Base-by-base conservation (phyloP, 2,329 filamentous ascomycete genomes). In the Nigrospora osmanthi region DNA sequence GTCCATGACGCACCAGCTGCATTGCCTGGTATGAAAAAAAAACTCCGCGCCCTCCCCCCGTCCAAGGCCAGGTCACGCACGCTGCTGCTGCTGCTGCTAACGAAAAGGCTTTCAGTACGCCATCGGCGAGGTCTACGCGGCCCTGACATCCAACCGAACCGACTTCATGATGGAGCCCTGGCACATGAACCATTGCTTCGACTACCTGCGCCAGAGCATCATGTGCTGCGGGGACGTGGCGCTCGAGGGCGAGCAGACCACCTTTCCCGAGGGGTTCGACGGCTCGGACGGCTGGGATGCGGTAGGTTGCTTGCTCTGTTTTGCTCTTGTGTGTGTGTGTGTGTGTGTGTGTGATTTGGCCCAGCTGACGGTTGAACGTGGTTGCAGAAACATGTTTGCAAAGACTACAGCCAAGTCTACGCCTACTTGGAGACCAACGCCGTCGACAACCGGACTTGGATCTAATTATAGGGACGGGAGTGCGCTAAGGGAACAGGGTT, bases 201-300 rank as follows among this genome's bases (percentile, higher is more conserved):
- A 48, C 36, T 48, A 48, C 34, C 39, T 57, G 6, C 49, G 55
- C 11, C 55, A 57, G 41, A 39, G 52, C 17, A 55, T 60, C 47
- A 58, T 59, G 58, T 58, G 57, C 40, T 55, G 52, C 35, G 57
- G 56, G 7, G 58, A 60, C 32, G 49, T 58, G 4, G 58, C 58
- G 10, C 49, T 59, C 23, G 57, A 60, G 42, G 67, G 67, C 15
- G 57, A 66, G 44, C 60, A 69, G 47, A 67, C 66, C 2, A 64
- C 62, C 0, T 67, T 69, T 38, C 66, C 67, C 0, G 49, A 57
- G 1, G 62, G 59, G 0, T 58, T 64, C 15, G 56, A 53, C 5
- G 67, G 66, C 6, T 66, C 62, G 39, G 68, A 70, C 42, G 68
- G 67, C 1, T 70, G 66, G 67, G 66, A 69, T 40, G 64, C 66